phyloP scores from a whole-genome alignment of 2,329 filamentous ascomycete genomes.

The Ophiostoma ulmi region DNA sequence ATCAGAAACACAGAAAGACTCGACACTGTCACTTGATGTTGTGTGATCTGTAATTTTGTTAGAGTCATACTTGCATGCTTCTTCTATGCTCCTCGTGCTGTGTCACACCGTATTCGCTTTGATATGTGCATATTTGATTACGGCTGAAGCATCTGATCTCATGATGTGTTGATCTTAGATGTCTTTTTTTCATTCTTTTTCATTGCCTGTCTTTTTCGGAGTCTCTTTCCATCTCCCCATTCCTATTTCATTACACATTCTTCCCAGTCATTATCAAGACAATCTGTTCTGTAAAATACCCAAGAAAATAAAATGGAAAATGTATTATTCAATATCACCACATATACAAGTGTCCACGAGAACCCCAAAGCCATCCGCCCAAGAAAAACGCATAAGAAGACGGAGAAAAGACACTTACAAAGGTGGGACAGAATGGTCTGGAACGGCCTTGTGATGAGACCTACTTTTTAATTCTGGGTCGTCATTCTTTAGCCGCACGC shows the following conservation, averaged over 20 bases:
- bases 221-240: background rate
- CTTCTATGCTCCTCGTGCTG: background rate
- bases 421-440: constrained; percentile 15
- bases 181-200: background rate
- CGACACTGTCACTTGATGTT: too few relatives aligned
- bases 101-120: background rate
- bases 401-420: background rate
- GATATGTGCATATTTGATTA: background rate
- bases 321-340: too few relatives aligned
- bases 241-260: background rate
- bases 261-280: constrained; percentile 8
- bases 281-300: constrained; percentile 8
- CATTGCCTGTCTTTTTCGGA: background rate
- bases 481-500: background rate
- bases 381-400: background rate
- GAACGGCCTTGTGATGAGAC: constrained; percentile 11
- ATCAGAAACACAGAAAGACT: too few relatives aligned
- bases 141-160: constrained; percentile 1
- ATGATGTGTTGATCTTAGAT: background rate
- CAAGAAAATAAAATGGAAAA: background rate
- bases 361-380: background rate
- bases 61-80: background rate
- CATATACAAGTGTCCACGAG: background rate
- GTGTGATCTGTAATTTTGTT: too few relatives aligned
- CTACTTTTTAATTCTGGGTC: constrained; percentile 1